Conservation (phyloP, 2,329 filamentous ascomycete genomes). For the Sordariomycetes sp. region DNA sequence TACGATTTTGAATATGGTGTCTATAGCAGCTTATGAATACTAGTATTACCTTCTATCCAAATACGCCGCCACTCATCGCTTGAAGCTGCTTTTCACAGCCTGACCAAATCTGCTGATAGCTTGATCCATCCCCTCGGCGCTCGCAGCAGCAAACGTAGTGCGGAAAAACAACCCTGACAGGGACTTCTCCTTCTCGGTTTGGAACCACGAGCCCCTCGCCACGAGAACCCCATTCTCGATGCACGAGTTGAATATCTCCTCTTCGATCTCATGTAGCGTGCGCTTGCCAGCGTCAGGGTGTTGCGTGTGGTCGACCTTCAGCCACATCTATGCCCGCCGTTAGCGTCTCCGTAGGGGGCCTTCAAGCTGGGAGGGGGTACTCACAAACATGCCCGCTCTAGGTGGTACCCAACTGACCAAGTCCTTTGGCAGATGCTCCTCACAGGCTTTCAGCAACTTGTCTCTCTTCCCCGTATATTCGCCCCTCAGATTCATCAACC, state of each 20-base stretch:
- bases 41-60: neutral
- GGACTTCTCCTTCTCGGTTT: constrained; percentile 56
- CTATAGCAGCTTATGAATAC: neutral
- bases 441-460: constrained; percentile 69
- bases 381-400: constrained; percentile 87
- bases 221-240: constrained; percentile 72
- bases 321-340: constrained; percentile 50
- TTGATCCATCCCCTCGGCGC: constrained; percentile 57
- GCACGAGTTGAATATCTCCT: constrained; percentile 72
- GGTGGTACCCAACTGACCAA: constrained; percentile 75
- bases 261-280: constrained; percentile 61
- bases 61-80: constrained; percentile 21
- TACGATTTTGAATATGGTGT: no score
- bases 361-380: constrained; percentile 21
- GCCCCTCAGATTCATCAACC: constrained; percentile 73
- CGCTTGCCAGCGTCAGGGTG: constrained; percentile 52
- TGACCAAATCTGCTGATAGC: constrained; percentile 69
- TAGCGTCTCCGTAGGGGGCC: neutral
- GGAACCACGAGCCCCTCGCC: constrained; percentile 86
- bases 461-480: constrained; percentile 78
- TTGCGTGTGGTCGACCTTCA: constrained; percentile 55
- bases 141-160: constrained; percentile 79
- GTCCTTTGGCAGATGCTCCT: constrained; percentile 62
- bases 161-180: constrained; percentile 72
- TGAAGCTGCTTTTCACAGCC: constrained; percentile 55